These are phyloP conservation scores for Cladosporium sp. DNA, from an alignment of 2,329 filamentous ascomycete genomes.

Conservation along the genomic window DNA sequence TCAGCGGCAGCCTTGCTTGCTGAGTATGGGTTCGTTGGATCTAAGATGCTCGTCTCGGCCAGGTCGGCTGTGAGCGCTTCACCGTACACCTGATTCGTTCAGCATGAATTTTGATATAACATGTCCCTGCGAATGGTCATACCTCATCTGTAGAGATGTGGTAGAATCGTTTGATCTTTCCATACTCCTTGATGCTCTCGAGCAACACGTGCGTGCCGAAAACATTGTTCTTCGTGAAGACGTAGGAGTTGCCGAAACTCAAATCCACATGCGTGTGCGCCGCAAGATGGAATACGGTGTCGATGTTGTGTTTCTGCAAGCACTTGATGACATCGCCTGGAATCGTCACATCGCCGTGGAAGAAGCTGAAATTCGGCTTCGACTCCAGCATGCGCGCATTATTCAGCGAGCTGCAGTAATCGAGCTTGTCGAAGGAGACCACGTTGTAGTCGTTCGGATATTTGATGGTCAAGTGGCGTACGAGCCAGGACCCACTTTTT, in stretches of 20 bases:
- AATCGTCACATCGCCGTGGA: slow-evolving; percentile 73
- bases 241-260: slow-evolving; percentile 77
- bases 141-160: slow-evolving; percentile 73
- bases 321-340: slow-evolving; percentile 66
- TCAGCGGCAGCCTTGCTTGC: slow-evolving; percentile 37
- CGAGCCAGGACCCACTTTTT: slow-evolving; percentile 72
- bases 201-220: slow-evolving; percentile 79
- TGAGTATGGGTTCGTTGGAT: slow-evolving; percentile 67
- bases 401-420: slow-evolving; percentile 76
- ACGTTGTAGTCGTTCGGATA: slow-evolving; percentile 73
- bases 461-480: slow-evolving; percentile 70
- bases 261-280: slow-evolving; percentile 82
- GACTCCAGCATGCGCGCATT: slow-evolving; percentile 68
- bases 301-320: slow-evolving; percentile 67
- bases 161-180: slow-evolving; percentile 65
- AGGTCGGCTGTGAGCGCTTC: slow-evolving; percentile 71
- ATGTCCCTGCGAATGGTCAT: not conserved
- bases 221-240: slow-evolving; percentile 77
- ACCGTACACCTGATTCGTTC: slow-evolving; percentile 63
- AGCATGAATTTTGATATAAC: slow-evolving; percentile 10
- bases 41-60: slow-evolving; percentile 68
- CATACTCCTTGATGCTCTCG: slow-evolving; percentile 69
- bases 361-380: slow-evolving; percentile 70
- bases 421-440: slow-evolving; percentile 78
- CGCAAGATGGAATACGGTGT: slow-evolving; percentile 79